Conservation (phyloP, 169 alveolate genomes). For the Eimeria necatrix region DNA sequence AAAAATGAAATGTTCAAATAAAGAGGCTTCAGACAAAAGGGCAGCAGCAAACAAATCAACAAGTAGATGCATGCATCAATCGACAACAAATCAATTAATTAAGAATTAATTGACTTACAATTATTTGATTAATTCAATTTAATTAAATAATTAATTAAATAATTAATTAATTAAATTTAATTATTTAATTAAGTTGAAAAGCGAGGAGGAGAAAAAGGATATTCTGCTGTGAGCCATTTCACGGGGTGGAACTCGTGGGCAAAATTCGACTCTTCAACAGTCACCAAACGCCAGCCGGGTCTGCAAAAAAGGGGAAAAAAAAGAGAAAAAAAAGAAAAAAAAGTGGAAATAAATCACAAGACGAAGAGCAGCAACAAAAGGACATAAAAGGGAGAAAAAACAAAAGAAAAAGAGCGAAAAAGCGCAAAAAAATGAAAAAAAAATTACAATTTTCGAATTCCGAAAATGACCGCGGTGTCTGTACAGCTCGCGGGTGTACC, state of each 20-base stretch:
- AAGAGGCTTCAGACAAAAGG: no score
- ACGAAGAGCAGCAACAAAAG: neutral
- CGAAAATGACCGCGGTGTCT: no score
- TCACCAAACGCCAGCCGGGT: slow-evolving; percentile 37
- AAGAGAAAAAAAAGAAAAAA: neutral
- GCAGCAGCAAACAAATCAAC: no score
- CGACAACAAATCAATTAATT: neutral
- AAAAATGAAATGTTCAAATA: no score
- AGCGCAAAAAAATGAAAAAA: neutral
- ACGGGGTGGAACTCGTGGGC: neutral
- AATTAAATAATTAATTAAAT: neutral
- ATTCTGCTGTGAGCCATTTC: neutral
- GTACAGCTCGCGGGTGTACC: no score
- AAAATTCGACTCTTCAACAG: neutral
- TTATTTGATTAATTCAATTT: no score
- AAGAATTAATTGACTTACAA: neutral
- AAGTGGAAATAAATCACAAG: neutral
- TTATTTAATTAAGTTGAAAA: neutral
- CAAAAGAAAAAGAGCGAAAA: neutral
- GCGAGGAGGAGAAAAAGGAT: slow-evolving; percentile 31
- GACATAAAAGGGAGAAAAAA: neutral
- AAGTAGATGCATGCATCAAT: no score
- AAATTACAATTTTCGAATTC: neutral
- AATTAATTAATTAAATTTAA: neutral
- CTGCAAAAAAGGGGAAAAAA: neutral